Percentiles rank a stretch among this genome's conserved stretches.
Evolutionary conservation across 1,284 basidiomycete species (phyloP).

Genomic region (Somion occarium): DNA sequence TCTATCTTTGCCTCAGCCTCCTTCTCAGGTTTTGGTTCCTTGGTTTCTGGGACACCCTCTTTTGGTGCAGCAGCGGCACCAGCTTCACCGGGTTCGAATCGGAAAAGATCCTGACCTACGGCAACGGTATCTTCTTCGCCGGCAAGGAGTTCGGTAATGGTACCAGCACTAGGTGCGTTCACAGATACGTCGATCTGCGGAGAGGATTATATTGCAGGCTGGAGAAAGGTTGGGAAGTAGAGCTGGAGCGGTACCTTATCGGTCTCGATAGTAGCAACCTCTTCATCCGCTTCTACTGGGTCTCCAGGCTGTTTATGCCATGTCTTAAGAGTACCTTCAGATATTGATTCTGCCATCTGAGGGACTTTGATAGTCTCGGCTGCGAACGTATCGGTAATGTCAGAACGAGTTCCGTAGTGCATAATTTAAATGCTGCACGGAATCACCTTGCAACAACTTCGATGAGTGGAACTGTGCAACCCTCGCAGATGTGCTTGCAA

Average conservation of each 20-base stretch:
- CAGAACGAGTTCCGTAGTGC: slow-evolving; percentile 13
- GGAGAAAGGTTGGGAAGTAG: not conserved
- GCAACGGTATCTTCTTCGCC: slow-evolving; percentile 92
- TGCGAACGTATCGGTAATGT: slow-evolving; percentile 24
- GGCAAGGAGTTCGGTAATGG: slow-evolving; percentile 83
- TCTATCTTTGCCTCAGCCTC: slow-evolving; percentile 39
- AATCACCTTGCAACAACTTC: slow-evolving; percentile 59
- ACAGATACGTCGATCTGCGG: slow-evolving; percentile 93
- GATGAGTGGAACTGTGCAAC: slow-evolving; percentile 67
- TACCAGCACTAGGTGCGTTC: slow-evolving; percentile 89
- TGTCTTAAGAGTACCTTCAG: slow-evolving; percentile 94
- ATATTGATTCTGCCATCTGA: slow-evolving; percentile 98
- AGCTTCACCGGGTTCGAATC: slow-evolving; percentile 82
- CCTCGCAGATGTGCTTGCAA: slow-evolving; percentile 39
- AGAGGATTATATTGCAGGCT: not conserved
- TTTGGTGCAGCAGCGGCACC: slow-evolving; percentile 41
- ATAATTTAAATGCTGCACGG: no score
- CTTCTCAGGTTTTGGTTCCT: slow-evolving; percentile 36
- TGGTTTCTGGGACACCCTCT: slow-evolving; percentile 21
- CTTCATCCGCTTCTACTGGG: slow-evolving; percentile 87
- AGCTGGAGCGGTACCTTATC: slow-evolving; percentile 89
- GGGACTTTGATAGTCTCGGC: slow-evolving; percentile 94
- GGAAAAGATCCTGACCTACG: slow-evolving; percentile 94
- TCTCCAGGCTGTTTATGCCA: slow-evolving; percentile 97
- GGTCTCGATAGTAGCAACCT: slow-evolving; percentile 97